Base-by-base conservation (phyloP, 495 filamentous ascomycete genomes). In the Penicillium paradoxum region DNA sequence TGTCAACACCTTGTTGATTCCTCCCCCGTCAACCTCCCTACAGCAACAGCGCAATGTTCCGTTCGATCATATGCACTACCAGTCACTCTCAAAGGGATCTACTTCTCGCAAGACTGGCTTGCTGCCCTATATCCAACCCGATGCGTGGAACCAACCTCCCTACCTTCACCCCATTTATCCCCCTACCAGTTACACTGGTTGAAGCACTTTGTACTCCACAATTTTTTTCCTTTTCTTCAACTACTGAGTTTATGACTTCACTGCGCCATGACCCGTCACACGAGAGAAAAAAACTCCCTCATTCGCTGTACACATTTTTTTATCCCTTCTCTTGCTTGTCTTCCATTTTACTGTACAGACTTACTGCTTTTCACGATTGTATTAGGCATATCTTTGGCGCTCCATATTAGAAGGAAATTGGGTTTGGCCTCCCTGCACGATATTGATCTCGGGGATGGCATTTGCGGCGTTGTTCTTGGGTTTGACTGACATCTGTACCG, bases 51-150 rank as follows among this genome's bases (percentile, higher is more conserved):
- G 76, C 53, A 73, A 71, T 53, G 56, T 86, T 65, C 65, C 79
- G 49, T 74, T 87, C 65, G 75, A 89, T 58, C 89, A 96, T 71
- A 96, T 98, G 90, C 93, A 96, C 62, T 98, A 97, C 58, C 92
- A 95, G 60, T 89, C 92, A 4, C 71, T 98, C 8, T 88, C 89
- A 3, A 89, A 89, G 62, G 69, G 79, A 8, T 78, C 81, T 3
- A 81, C 85, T 45, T 89, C 96, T 54, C 80, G 85, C 46, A 85
- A 86, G 50, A 86, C 86, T 4, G 93, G 93, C 14, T 79, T 89
- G 22, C 79, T 98, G 10, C 93, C 93, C 11, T 92, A 95, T 39
- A 64, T 79, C 36, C 72, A 76, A 25, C 73, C 72, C 2, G 75
- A 79, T 18, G 66, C 72, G 7, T 78, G 75, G 73, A 66, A 62